Base-by-base conservation (phyloP, 495 filamentous ascomycete genomes). In the Lineolata rhizophorae region DNA sequence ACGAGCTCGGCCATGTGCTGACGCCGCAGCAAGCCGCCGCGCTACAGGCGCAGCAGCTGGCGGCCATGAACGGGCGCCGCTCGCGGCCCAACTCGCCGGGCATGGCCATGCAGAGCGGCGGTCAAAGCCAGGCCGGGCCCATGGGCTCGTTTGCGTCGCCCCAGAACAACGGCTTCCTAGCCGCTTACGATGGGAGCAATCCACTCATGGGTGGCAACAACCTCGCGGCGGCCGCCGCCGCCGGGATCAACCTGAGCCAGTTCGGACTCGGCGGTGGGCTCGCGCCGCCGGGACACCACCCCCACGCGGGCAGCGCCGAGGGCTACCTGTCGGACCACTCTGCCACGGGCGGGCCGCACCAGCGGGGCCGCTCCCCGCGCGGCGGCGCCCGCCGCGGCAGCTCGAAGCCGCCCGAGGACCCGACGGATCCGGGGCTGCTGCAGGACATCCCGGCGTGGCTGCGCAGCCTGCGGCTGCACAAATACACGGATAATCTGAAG, bases 401-500 rank as follows among this genome's bases (percentile, higher is more conserved):
- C 56, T 92, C 81, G 26, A 94, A 94, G 64, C 87, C 87, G 20
- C 87, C 87, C 25, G 87, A 97, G 58, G 87, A 97, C 47, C 87
- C 87, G 6, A 94, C 85, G 9, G 90, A 97, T 50, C 75, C 78
- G 6, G 67, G 60, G 27, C 67, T 97, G 40, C 61, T 97, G 51
- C 80, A 90, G 59, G 87, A 97, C 49, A 92, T 97, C 42, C 84
- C 90, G 40, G 72, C 67, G 50, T 97, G 87, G 87, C 62, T 97
- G 49, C 72, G 87, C 56, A 94, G 80, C 51, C 61, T 95, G 46
- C 72, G 87, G 37, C 60, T 97, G 42, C 87, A 97, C 59, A 97
- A 97, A 59, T 97, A 97, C 54, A 97, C 87, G 21, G 87, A 97
- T 40, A 84, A 95, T 48, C 56, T 97, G 44, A 97, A 95, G 55